Percentiles rank a stretch among this genome's conserved stretches.
Evolutionary conservation across 192 early-diverging fungal genomes (phyloP).

Genomic region (Entomortierella parvispora): DNA sequence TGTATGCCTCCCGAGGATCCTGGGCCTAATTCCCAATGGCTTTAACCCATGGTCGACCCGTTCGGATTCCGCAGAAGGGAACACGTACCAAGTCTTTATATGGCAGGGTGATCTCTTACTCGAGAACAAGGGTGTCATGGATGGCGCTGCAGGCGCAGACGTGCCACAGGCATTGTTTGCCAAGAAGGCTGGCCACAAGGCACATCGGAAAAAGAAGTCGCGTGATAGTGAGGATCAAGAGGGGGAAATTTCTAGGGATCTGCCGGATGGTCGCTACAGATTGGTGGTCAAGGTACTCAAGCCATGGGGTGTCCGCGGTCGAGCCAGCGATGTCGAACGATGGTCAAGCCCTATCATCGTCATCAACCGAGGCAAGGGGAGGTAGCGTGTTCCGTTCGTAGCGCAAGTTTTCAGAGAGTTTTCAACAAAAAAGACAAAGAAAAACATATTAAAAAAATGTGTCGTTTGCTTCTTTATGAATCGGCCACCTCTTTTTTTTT

Average conservation of each 20-base stretch:
- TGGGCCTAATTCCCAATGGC: conserved; percentile 34
- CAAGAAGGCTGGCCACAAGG: conserved; percentile 1
- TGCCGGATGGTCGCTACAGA: conserved; percentile 41
- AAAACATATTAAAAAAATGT: no score
- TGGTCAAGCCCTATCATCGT: conserved; percentile 40
- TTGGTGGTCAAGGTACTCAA: conserved; percentile 43
- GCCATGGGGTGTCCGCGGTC: conserved; percentile 36
- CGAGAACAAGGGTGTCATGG: conserved; percentile 16
- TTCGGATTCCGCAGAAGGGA: conserved; percentile 14
- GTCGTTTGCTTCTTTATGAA: no score
- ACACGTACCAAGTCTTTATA: conserved; percentile 16
- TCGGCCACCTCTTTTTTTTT: not conserved
- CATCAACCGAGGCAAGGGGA: conserved; percentile 23
- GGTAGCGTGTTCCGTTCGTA: no score
- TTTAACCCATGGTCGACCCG: conserved; percentile 38
- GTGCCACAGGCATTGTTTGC: no score
- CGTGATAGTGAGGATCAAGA: not conserved
- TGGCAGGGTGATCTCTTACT: conserved; percentile 40
- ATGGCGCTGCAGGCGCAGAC: not conserved
- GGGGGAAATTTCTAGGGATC: not conserved
- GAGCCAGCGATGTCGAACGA: conserved; percentile 36
- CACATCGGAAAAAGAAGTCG: not conserved
- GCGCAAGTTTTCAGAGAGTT: no score
- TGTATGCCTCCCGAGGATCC: conserved; percentile 31
- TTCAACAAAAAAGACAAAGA: no score